Percentiles rank a stretch among this genome's conserved stretches.
phyloP scores from a whole-genome alignment of 2,329 filamentous ascomycete species.

The Epichloe brachyelytri region DNA sequence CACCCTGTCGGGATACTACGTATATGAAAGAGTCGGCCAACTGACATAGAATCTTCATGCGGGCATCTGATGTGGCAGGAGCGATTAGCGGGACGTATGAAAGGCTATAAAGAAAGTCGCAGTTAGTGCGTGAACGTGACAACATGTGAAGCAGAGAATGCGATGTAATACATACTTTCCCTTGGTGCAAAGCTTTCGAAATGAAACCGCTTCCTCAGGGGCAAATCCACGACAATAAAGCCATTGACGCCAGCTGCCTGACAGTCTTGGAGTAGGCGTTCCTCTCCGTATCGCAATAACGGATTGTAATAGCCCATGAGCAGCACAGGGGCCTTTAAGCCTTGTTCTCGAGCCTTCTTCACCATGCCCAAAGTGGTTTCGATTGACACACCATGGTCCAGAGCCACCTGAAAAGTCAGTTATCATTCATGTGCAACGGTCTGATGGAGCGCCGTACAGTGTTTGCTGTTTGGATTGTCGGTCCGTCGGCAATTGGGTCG shows the following conservation, averaged over 20 bases:
- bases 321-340: constrained; percentile 70
- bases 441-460: constrained; percentile 39
- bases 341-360: constrained; percentile 61
- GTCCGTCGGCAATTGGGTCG: constrained; percentile 94
- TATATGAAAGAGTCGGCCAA: constrained; percentile 99
- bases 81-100: constrained; percentile 97
- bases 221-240: constrained; percentile 92
- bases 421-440: neutral
- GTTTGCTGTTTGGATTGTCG: constrained; percentile 92
- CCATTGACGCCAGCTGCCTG: constrained; percentile 79
- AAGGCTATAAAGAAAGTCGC: constrained; percentile 35
- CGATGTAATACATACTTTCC: constrained; percentile 44
- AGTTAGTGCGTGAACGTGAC: neutral
- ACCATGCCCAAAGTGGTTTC: constrained; percentile 71
- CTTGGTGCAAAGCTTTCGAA: constrained; percentile 70
- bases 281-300: constrained; percentile 85
- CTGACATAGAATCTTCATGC: constrained; percentile 91
- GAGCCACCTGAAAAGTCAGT: constrained; percentile 40
- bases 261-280: constrained; percentile 73
- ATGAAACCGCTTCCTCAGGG: constrained; percentile 92
- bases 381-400: constrained; percentile 80
- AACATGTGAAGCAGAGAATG: neutral
- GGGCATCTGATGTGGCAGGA: constrained; percentile 77
- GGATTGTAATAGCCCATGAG: constrained; percentile 99
- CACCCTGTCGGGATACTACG: constrained; percentile 92